These are phyloP conservation scores for Solanum rostratum DNA, from an alignment of 257 asterid genomes.

Conservation along the genomic window DNA sequence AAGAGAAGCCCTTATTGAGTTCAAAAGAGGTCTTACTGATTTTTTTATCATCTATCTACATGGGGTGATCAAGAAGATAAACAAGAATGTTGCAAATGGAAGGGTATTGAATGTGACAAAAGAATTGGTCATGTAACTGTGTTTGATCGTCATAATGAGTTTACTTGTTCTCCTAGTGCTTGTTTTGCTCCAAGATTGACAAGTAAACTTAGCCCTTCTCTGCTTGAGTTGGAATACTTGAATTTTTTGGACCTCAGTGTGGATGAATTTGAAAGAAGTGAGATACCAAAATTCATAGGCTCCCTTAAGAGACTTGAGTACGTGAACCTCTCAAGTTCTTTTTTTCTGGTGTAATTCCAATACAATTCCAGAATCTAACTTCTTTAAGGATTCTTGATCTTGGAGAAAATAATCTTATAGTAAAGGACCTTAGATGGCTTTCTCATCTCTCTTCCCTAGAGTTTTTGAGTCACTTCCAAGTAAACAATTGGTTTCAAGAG, in stretches of 20 bases:
- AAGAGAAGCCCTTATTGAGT: neutral
- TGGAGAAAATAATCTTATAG: neutral
- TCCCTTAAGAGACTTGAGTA: neutral
- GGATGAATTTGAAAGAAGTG: neutral
- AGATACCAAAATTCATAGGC: neutral
- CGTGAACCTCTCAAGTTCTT: neutral
- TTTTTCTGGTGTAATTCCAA: constrained; percentile 6
- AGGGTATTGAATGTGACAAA: constrained; percentile 4
- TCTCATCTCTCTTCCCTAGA: neutral
- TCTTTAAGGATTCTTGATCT: neutral
- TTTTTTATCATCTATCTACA: neutral
- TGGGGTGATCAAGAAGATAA: neutral
- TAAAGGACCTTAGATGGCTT: neutral
- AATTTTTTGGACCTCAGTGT: neutral
- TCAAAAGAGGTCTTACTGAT: too few relatives aligned
- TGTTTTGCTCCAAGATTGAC: neutral
- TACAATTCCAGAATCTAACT: neutral
- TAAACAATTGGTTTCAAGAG: neutral
- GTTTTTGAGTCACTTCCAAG: neutral
- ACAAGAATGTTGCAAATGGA: constrained; percentile 6
- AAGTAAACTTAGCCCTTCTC: constrained; percentile 13
- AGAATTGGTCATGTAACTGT: neutral
- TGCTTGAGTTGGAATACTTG: constrained; percentile 10
- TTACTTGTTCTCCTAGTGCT: neutral
- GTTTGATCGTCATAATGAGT: neutral